Evolutionary conservation across 1,139 yeast genomes (phyloP).

Genomic region (Sugiyamaella japonica): DNA sequence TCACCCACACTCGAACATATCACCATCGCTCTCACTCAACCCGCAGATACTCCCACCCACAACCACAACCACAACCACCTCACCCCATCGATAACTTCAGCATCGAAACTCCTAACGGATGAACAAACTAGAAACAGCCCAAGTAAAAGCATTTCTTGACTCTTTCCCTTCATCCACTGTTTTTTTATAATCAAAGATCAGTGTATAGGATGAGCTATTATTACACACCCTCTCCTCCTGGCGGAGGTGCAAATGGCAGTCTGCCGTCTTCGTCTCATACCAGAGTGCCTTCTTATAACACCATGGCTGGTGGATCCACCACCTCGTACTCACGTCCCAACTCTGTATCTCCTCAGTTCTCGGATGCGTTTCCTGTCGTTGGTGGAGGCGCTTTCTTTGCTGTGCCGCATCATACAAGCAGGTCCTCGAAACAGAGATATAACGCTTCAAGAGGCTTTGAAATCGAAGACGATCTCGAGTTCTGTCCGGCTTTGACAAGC

Average conservation of each 20-base stretch:
- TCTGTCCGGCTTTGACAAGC: constrained; percentile 45
- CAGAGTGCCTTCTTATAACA: constrained; percentile 23
- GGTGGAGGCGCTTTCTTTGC: constrained; percentile 17
- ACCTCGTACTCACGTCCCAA: constrained; percentile 33
- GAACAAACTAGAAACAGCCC: constrained; percentile 10
- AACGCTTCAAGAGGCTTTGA: constrained; percentile 70
- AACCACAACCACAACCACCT: not conserved
- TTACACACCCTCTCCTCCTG: constrained; percentile 22
- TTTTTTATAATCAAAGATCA: constrained; percentile 3
- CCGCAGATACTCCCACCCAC: no score
- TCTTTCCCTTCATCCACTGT: not conserved
- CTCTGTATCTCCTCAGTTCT: constrained; percentile 36
- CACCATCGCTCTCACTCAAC: no score
- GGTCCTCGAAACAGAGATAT: constrained; percentile 43
- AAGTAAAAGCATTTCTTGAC: not conserved
- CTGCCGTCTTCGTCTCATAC: not conserved
- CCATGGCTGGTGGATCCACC: constrained; percentile 42
- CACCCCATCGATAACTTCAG: not conserved
- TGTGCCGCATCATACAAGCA: constrained; percentile 4
- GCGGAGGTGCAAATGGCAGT: constrained; percentile 9
- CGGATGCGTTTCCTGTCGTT: constrained; percentile 29
- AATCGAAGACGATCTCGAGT: constrained; percentile 67
- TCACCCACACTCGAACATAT: no score
- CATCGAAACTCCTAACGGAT: not conserved
- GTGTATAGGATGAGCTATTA: constrained; percentile 21